Percentiles rank a stretch among this genome's conserved stretches.
These are phyloP conservation scores for Zanthoxylum bungeanum DNA, from an alignment of 345 rosid species.

Conservation along the genomic window DNA sequence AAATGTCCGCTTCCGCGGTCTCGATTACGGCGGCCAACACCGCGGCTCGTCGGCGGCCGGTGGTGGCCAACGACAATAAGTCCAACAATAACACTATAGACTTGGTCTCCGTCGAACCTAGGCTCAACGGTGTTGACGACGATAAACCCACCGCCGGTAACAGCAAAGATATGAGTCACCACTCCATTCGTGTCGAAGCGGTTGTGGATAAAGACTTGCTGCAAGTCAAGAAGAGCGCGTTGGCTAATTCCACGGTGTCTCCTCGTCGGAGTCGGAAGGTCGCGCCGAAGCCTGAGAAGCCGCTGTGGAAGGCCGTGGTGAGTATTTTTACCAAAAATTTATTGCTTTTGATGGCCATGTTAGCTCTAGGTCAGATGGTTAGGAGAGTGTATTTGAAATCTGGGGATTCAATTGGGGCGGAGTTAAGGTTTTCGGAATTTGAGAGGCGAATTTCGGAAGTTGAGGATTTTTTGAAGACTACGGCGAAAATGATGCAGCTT, in stretches of 20 bases:
- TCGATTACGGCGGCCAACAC: slow-evolving; percentile 80
- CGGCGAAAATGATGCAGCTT: slow-evolving; percentile 65
- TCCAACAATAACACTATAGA: slow-evolving; percentile 38
- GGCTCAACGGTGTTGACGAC: slow-evolving; percentile 33
- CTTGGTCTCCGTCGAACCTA: slow-evolving; percentile 33
- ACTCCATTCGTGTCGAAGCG: slow-evolving; percentile 58
- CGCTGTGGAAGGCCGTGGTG: slow-evolving; percentile 57
- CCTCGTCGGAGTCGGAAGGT: slow-evolving; percentile 63
- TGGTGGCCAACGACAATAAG: slow-evolving; percentile 53
- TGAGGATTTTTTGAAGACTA: slow-evolving; percentile 59
- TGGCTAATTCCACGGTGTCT: slow-evolving; percentile 40
- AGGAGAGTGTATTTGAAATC: slow-evolving; percentile 43
- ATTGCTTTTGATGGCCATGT: slow-evolving; percentile 46
- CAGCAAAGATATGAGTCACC: slow-evolving; percentile 65
- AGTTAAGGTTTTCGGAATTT: slow-evolving; percentile 52
- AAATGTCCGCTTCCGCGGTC: slow-evolving; percentile 85
- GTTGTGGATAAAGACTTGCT: slow-evolving; percentile 39
- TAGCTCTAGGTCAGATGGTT: slow-evolving; percentile 63
- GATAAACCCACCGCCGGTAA: slow-evolving; percentile 21
- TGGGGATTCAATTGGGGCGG: slow-evolving; percentile 28
- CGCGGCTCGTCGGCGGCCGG: slow-evolving; percentile 56
- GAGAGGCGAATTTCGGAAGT: slow-evolving; percentile 76
- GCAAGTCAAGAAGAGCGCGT: slow-evolving; percentile 43
- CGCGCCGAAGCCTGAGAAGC: slow-evolving; percentile 47
- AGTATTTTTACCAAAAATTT: slow-evolving; percentile 73